A percentile compares a stretch with the other conserved stretches of the same genome.
Evolutionary conservation across 139 green algal genomes (phyloP).

Genomic region (Bryopsis sp.): DNA sequence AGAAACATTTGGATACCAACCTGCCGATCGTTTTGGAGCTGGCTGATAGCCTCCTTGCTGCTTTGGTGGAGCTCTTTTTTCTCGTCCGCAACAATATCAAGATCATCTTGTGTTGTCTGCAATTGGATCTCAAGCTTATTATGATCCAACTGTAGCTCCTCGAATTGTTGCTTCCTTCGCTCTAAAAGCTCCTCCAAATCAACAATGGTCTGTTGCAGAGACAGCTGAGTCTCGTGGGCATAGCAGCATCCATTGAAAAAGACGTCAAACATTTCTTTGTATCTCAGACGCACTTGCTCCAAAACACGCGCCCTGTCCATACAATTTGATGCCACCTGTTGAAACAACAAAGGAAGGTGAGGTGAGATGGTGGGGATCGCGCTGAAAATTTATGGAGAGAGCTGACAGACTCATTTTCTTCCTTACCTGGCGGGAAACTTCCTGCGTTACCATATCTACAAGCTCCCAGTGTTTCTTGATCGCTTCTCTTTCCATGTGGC

Average conservation of each 20-base stretch:
- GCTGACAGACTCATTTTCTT: no score
- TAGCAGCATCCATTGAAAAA: background rate
- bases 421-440: conserved; percentile 34
- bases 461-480: conserved; percentile 30
- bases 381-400: background rate
- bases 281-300: background rate
- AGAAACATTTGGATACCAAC: no score
- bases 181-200: no score
- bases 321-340: background rate
- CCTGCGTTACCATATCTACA: conserved; percentile 31
- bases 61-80: no score
- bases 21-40: no score
- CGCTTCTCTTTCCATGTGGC: background rate
- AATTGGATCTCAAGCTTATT: no score
- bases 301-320: background rate
- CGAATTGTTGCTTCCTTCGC: no score
- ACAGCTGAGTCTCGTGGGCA: background rate
- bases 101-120: no score
- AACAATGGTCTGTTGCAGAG: no score
- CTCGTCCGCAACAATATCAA: no score
- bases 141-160: no score
- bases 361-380: background rate
- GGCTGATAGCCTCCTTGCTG: no score
- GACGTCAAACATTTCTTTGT: background rate
- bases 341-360: background rate